Conservation (phyloP, 257 asterid species). For the Fraxinus cuspidata region DNA sequence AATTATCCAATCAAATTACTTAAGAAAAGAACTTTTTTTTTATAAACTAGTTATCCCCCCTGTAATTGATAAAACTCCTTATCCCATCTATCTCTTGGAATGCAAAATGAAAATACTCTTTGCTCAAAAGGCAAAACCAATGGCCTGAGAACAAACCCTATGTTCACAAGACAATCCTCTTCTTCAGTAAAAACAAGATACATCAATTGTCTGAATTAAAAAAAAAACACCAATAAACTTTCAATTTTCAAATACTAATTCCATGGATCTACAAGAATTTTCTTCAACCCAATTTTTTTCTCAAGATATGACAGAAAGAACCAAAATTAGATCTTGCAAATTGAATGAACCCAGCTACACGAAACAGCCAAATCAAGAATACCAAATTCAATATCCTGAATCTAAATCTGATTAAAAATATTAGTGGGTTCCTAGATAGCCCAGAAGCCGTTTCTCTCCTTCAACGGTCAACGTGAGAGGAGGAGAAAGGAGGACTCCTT, state of each 20-base stretch:
- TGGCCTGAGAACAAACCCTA: conserved; percentile 83
- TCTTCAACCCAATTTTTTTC: conserved; percentile 6
- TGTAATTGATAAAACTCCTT: conserved; percentile 78
- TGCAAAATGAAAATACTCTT: conserved; percentile 48
- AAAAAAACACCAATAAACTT: conserved; percentile 24
- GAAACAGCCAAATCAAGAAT: conserved; percentile 14
- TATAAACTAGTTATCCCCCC: conserved; percentile 54
- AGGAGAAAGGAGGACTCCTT: conserved; percentile 30
- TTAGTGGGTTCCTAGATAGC: background rate
- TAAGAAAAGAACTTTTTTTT: background rate
- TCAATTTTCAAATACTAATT: conserved; percentile 27
- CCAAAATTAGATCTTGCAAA: conserved; percentile 11
- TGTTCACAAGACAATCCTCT: conserved; percentile 74
- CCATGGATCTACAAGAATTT: conserved; percentile 33
- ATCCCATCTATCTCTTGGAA: conserved; percentile 81
- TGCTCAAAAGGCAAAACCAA: conserved; percentile 54
- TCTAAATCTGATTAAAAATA: conserved; percentile 30
- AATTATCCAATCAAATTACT: conserved; percentile 22
- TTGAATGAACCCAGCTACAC: conserved; percentile 18
- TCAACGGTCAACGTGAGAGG: background rate
- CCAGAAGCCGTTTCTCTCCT: conserved; percentile 18
- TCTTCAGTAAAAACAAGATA: conserved; percentile 48
- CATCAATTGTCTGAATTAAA: conserved; percentile 59
- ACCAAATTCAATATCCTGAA: conserved; percentile 11
- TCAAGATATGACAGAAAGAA: background rate